These are phyloP conservation scores for Phaeosphaeriaceae sp. DNA, from an alignment of 2,329 filamentous ascomycete species.

Conservation along the genomic window DNA sequence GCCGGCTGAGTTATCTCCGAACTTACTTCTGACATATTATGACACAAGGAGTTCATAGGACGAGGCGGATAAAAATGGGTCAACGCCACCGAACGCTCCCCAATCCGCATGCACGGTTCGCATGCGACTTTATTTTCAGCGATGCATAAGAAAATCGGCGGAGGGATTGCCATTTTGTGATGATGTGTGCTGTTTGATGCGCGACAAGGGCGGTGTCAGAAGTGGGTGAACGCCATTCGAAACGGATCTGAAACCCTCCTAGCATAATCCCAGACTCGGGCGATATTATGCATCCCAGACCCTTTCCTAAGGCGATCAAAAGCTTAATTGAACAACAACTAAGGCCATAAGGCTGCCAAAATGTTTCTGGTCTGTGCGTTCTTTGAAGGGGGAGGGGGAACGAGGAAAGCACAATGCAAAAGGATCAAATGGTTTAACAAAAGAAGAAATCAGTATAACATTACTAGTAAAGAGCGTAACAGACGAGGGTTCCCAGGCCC, in stretches of 20 bases:
- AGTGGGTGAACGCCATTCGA: not conserved
- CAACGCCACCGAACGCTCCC: too few species aligned
- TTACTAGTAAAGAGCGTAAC: slow-evolving; percentile 25
- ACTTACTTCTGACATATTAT: too few species aligned
- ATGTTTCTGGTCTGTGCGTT: not conserved
- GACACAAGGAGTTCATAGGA: too few species aligned
- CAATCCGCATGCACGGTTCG: too few species aligned
- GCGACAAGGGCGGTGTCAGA: not conserved
- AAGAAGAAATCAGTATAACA: slow-evolving; percentile 7
- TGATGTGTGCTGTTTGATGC: not conserved
- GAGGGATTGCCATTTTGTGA: too few species aligned
- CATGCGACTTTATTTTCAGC: not conserved
- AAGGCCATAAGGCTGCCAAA: slow-evolving; percentile 2
- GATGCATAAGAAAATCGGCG: not conserved
- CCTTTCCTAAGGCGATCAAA: not conserved
- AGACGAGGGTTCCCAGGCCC: slow-evolving; percentile 30
- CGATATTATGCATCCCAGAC: not conserved
- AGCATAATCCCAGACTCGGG: not conserved
- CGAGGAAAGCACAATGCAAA: too few species aligned
- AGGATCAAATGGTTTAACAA: not conserved
- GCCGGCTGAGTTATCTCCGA: too few species aligned
- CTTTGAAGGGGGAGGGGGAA: not conserved
- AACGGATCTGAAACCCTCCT: slow-evolving; percentile 2
- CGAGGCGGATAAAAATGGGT: too few species aligned
- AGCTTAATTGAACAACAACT: slow-evolving; percentile 2